Conservation (phyloP, 2,329 filamentous ascomycete species). For the Sordariomycetes sp. region DNA sequence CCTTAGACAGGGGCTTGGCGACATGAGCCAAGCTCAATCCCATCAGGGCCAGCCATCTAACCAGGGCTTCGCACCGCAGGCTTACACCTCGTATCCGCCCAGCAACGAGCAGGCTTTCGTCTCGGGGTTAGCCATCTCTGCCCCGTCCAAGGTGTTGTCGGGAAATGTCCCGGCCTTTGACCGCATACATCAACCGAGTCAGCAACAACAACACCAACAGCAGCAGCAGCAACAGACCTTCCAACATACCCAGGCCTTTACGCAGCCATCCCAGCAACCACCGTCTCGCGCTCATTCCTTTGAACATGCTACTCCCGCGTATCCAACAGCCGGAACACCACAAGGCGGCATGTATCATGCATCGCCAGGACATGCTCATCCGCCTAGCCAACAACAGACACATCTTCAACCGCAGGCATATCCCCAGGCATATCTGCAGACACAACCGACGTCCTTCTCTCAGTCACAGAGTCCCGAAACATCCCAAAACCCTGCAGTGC, state of each 20-base stretch:
- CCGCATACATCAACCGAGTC: constrained; percentile 14
- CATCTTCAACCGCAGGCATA: constrained; percentile 1
- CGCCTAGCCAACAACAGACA: not conserved
- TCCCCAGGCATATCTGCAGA: constrained; percentile 1
- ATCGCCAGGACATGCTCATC: not conserved
- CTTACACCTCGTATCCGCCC: constrained; percentile 17
- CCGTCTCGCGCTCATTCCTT: constrained; percentile 6
- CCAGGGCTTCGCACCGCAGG: constrained; percentile 18
- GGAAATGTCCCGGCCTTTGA: constrained; percentile 9
- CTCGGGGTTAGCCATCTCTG: constrained; percentile 10
- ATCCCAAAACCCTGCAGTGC: not conserved
- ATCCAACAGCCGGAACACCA: constrained; percentile 12
- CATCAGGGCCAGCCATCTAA: constrained; percentile 15
- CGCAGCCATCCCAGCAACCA: constrained; percentile 8
- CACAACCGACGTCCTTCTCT: not conserved
- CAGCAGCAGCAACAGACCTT: constrained; percentile 11
- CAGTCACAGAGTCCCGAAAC: not conserved
- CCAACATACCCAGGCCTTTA: constrained; percentile 6
- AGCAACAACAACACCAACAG: constrained; percentile 12
- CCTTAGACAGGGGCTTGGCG: constrained; percentile 13
- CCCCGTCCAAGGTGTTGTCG: not conserved
- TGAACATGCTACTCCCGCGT: constrained; percentile 7
- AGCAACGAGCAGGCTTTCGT: constrained; percentile 19
- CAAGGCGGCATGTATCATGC: constrained; percentile 8
- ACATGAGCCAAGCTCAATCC: constrained; percentile 16